Evolutionary conservation across 2,329 filamentous ascomycete genomes (phyloP), one percentile per base, ranked within the genome.

Genomic region (Penicillium psychrosexuale): DNA sequence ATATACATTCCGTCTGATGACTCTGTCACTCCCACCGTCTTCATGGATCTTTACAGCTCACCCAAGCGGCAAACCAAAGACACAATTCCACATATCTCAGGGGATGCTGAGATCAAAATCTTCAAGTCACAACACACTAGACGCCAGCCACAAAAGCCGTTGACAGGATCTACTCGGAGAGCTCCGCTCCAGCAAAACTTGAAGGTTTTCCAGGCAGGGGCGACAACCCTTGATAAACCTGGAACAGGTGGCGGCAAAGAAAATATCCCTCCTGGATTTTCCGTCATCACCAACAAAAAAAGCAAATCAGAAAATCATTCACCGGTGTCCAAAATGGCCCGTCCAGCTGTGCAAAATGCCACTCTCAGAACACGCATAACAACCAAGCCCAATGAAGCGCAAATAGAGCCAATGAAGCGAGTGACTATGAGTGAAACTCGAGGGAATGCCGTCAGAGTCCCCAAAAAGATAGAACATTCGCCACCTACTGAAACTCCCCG

Each of bases 191-290:
- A 78, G 34, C 73, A 77, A 37, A 75, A 69, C 12, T 56, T 65
- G 6, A 73, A 68, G 28, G 53, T 71, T 49, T 56, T 70, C 7
- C 80, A 81, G 59, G 75, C 75, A 44, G 64, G 68, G 8, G 70
- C 71, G 5, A 69, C 72, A 38, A 66, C 69, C 17, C 63, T 72
- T 40, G 80, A 84, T 61, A 65, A 80, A n/a, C 63, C 73, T 55
- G 83, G 82, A 24, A 76, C 77, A 46, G 81, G 81, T 33, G 78
- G 77, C 5, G 84, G 84, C 6, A 87, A 87, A 62, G 84, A 87
- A 66, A 87, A 87, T 58, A 64, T 85, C 5, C 83, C 83, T 13
- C 84, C 83, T 1, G 78, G 78, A 4, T 49, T 59, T 31, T 30
- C 64, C 12, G 36, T 51, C 34, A 51, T 57, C 11, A 45, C 60